Conservation (phyloP, 2,329 filamentous ascomycete genomes). For the Dothiorella sarmentorum region DNA sequence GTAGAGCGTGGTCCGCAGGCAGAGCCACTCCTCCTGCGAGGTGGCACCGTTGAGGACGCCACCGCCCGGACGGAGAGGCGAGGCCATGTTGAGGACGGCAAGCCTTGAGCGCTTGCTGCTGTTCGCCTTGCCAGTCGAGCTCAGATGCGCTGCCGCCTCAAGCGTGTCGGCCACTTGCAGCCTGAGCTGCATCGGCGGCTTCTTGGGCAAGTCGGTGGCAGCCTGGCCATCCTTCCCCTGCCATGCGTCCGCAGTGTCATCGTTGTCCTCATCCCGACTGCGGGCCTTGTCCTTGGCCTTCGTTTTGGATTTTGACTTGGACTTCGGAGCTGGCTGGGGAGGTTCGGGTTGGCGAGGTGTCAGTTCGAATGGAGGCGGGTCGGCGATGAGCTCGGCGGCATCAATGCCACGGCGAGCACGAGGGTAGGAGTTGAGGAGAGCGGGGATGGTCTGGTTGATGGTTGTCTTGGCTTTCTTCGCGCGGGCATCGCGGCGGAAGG, state of each 20-base stretch:
- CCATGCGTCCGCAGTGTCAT: slow-evolving; percentile 3
- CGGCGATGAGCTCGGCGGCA: slow-evolving; percentile 47
- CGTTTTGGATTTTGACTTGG: slow-evolving; percentile 26
- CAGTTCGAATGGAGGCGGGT: slow-evolving; percentile 29
- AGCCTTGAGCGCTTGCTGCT: slow-evolving; percentile 36
- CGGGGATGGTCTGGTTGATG: slow-evolving; percentile 58
- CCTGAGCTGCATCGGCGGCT: slow-evolving; percentile 37
- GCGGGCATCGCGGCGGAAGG: slow-evolving; percentile 38
- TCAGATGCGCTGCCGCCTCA: slow-evolving; percentile 46
- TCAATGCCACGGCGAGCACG: slow-evolving; percentile 56
- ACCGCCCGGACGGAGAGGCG: slow-evolving; percentile 58
- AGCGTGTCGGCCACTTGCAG: slow-evolving; percentile 54
- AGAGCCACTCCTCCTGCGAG: slow-evolving; percentile 61
- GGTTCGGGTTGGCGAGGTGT: background rate
- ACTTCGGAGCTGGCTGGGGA: background rate
- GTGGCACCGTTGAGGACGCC: slow-evolving; percentile 59
- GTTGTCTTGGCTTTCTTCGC: slow-evolving; percentile 56
- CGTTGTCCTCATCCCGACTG: slow-evolving; percentile 8
- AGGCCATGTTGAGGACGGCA: slow-evolving; percentile 62
- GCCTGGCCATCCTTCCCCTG: background rate
- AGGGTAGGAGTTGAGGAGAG: slow-evolving; percentile 51
- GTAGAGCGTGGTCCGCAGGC: slow-evolving; percentile 58
- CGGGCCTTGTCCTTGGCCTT: slow-evolving; percentile 20
- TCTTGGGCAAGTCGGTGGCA: background rate
- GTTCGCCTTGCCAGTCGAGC: background rate